Percentiles rank a stretch among this genome's conserved stretches.
These are phyloP conservation scores for Harringtonia lauricola DNA, from an alignment of 2,329 filamentous ascomycete species.

Conservation along the genomic window DNA sequence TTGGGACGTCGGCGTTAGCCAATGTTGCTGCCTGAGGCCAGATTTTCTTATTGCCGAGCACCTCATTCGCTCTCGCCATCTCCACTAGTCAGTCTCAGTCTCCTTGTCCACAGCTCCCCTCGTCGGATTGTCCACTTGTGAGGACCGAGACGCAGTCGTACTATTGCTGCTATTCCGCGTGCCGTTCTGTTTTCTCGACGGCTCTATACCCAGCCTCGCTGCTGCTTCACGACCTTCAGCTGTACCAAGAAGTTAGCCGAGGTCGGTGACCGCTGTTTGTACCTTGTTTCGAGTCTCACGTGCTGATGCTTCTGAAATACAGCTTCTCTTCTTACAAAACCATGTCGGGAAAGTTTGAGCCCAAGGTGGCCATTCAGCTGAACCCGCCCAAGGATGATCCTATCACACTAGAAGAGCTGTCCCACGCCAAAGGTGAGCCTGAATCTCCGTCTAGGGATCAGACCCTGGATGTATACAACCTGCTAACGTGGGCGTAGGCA, in stretches of 20 bases:
- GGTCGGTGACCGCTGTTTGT: no score
- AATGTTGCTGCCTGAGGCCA: slow-evolving; percentile 7
- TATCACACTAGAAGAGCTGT: slow-evolving; percentile 70
- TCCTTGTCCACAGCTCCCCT: neutral
- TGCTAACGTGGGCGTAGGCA: slow-evolving; percentile 32
- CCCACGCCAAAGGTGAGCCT: slow-evolving; percentile 67
- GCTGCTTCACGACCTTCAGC: no score
- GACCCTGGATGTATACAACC: neutral
- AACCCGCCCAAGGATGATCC: slow-evolving; percentile 78
- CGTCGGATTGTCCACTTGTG: no score
- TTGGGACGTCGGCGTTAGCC: neutral
- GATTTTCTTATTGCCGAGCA: slow-evolving; percentile 3
- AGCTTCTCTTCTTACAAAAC: slow-evolving; percentile 5
- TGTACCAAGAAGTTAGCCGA: no score
- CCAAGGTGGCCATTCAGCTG: slow-evolving; percentile 65
- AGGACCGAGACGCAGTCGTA: no score
- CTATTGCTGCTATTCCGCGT: no score
- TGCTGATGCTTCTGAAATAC: neutral
- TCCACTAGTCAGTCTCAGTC: neutral
- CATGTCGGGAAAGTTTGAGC: slow-evolving; percentile 62
- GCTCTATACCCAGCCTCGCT: no score
- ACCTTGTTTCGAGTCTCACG: no score
- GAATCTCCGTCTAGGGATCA: neutral
- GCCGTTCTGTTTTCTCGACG: no score
- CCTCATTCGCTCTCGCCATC: slow-evolving; percentile 6